These are phyloP conservation scores for Babesia ovis DNA, from an alignment of 169 alveolate species.

Conservation along the genomic window DNA sequence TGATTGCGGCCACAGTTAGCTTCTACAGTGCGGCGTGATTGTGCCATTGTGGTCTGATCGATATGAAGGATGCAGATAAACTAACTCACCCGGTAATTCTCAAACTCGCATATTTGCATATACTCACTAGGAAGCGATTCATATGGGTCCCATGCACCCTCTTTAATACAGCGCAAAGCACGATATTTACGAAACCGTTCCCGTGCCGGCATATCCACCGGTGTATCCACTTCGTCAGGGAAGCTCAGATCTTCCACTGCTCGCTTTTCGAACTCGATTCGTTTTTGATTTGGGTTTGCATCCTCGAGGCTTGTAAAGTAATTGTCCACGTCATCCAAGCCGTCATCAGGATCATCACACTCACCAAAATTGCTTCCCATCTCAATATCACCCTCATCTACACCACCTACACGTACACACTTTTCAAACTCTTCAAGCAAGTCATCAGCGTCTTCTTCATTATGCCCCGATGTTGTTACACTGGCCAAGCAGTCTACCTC, in stretches of 20 bases:
- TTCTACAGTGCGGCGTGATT: slow-evolving; percentile 22
- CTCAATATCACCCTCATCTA: slow-evolving; percentile 13
- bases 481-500: slow-evolving; percentile 42
- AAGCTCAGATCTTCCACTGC: slow-evolving; percentile 68
- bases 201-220: slow-evolving; percentile 72
- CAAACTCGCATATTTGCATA: slow-evolving; percentile 86
- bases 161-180: slow-evolving; percentile 86
- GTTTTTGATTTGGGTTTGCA: slow-evolving; percentile 15
- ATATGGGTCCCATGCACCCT: slow-evolving; percentile 91
- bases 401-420: slow-evolving; percentile 35
- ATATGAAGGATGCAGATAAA: slow-evolving; percentile 22
- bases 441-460: not conserved
- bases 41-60: slow-evolving; percentile 47
- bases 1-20: slow-evolving; percentile 22
- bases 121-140: slow-evolving; percentile 90
- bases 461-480: not conserved
- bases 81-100: slow-evolving; percentile 76
- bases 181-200: slow-evolving; percentile 85
- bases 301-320: slow-evolving; percentile 32
- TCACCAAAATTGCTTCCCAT: slow-evolving; percentile 15
- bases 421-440: slow-evolving; percentile 32
- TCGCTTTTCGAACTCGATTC: slow-evolving; percentile 56
- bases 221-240: slow-evolving; percentile 92
- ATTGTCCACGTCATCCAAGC: slow-evolving; percentile 22
- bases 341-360: slow-evolving; percentile 50